phyloP scores from a whole-genome alignment of 176 grass and related monocot species.

The Paspalum vaginatum region DNA sequence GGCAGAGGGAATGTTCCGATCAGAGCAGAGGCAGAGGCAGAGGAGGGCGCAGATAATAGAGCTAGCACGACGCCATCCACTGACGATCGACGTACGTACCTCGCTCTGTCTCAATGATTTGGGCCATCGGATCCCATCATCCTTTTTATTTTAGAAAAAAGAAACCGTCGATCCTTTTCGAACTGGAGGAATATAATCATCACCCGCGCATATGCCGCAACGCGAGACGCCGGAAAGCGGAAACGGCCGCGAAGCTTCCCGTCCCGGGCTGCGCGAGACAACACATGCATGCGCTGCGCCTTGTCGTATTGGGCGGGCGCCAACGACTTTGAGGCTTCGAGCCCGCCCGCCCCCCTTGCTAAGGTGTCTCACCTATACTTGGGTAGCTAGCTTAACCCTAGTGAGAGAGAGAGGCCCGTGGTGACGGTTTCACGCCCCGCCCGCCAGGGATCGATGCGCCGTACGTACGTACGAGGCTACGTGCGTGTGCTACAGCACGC shows the following conservation, averaged over 20 bases:
- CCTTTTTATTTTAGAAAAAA: not conserved
- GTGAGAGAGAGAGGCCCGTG: too few relatives aligned
- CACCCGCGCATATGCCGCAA: too few relatives aligned
- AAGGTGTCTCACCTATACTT: too few relatives aligned
- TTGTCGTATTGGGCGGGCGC: constrained; percentile 35
- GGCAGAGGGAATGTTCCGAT: constrained; percentile 67
- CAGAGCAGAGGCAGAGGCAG: constrained; percentile 1
- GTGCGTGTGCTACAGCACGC: not conserved
- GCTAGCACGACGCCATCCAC: constrained; percentile 28
- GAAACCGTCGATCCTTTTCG: too few relatives aligned
- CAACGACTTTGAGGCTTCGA: constrained; percentile 20
- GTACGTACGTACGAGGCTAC: too few relatives aligned
- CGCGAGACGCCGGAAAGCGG: not conserved
- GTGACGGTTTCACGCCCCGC: too few relatives aligned
- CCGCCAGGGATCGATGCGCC: too few relatives aligned
- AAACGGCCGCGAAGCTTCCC: constrained; percentile 55
- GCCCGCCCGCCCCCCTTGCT: not conserved
- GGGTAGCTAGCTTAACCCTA: too few relatives aligned
- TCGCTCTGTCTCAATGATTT: constrained; percentile 48
- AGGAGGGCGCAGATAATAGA: not conserved
- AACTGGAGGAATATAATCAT: too few relatives aligned
- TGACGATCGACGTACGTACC: not conserved
- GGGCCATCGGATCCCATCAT: constrained; percentile 24
- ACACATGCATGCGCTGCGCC: constrained; percentile 59
- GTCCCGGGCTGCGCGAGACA: constrained; percentile 39